Conservation (phyloP, 257 asterid species). For the Ilex asprella region DNA sequence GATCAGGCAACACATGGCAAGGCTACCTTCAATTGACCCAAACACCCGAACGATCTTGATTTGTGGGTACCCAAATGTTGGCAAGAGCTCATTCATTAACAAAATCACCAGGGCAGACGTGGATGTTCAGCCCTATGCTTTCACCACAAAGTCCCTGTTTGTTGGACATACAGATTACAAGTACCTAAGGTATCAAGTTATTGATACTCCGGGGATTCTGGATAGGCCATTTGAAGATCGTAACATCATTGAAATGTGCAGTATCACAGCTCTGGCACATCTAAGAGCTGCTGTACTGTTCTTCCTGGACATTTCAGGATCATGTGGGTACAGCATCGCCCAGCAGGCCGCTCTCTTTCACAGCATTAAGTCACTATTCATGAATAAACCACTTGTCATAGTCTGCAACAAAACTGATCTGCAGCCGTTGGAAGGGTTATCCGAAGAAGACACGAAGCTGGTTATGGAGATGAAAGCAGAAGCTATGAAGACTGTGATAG, state of each 20-base stretch:
- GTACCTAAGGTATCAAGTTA: constrained; percentile 87
- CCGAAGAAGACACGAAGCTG: constrained; percentile 76
- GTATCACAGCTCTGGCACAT: constrained; percentile 95
- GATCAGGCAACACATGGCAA: constrained; percentile 95
- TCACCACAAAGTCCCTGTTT: constrained; percentile 90
- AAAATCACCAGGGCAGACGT: constrained; percentile 95
- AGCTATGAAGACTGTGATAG: constrained; percentile 83
- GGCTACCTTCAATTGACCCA: constrained; percentile 94
- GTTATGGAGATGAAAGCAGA: constrained; percentile 87
- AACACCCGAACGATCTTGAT: constrained; percentile 90
- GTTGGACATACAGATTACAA: constrained; percentile 95
- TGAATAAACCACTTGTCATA: constrained; percentile 82
- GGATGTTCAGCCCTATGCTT: constrained; percentile 94
- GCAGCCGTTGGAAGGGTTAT: constrained; percentile 72
- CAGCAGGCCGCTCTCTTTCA: constrained; percentile 96
- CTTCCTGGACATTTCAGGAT: constrained; percentile 90
- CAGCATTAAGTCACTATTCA: constrained; percentile 85
- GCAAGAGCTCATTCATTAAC: constrained; percentile 93
- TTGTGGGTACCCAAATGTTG: constrained; percentile 98
- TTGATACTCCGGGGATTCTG: constrained; percentile 93
- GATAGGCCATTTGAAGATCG: constrained; percentile 98
- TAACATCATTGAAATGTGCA: constrained; percentile 97
- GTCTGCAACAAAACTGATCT: constrained; percentile 94
- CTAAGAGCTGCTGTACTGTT: constrained; percentile 89
- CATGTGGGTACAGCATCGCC: constrained; percentile 87